A percentile compares a stretch with the other conserved stretches of the same genome.
Conservation (phyloP, 305 asterid genomes). For the Ilex paraguariensis region DNA sequence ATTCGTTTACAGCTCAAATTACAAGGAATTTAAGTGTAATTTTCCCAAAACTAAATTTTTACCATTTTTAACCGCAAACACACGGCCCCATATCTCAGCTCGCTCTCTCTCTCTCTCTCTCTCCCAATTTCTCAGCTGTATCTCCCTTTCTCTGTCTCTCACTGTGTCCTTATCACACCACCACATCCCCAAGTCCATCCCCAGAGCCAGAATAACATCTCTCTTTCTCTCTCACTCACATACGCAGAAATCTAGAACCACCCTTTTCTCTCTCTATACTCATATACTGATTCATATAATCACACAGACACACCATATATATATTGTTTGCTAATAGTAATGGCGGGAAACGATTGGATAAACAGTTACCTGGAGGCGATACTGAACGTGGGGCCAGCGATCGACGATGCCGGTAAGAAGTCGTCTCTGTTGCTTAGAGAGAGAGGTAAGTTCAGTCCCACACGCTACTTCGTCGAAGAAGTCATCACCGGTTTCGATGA, state of each 20-base stretch:
- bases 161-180: constrained; percentile 11
- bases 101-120: no score
- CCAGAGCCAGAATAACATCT: neutral
- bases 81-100: no score
- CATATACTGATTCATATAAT: neutral
- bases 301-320: constrained; percentile 7
- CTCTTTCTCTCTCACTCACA: no score
- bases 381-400: constrained; percentile 76
- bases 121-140: no score
- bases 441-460: constrained; percentile 91
- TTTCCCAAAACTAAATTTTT: no score
- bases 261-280: neutral
- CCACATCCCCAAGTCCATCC: constrained; percentile 5
- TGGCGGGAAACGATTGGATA: constrained; percentile 98
- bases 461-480: constrained; percentile 92
- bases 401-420: constrained; percentile 41
- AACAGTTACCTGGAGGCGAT: constrained; percentile 93
- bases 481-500: constrained; percentile 89
- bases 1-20: no score
- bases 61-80: no score
- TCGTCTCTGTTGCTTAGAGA: constrained; percentile 77
- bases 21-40: no score
- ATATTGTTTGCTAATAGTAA: constrained; percentile 12
- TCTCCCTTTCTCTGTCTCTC: constrained; percentile 8
- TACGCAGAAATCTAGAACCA: no score